Evolutionary conservation across 257 asterid genomes (phyloP).

Genomic region (Solanum microdontum): DNA sequence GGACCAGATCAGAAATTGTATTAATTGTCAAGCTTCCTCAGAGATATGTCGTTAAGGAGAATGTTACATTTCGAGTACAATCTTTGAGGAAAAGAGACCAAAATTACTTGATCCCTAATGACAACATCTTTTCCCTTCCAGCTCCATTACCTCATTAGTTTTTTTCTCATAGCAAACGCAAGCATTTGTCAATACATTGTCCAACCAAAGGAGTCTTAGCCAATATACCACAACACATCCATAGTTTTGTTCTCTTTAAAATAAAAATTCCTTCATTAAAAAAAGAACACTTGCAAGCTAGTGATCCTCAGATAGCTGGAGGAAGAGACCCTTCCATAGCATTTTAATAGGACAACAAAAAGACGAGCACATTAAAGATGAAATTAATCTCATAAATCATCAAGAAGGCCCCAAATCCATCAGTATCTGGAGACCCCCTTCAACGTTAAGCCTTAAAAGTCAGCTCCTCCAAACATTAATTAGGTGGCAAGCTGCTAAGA

Average conservation of each 20-base stretch:
- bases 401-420: not conserved
- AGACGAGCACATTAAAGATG: not conserved
- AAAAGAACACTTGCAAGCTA: not conserved
- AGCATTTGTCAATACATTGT: not conserved
- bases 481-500: not conserved
- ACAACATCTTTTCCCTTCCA: not conserved
- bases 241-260: not conserved
- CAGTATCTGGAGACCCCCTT: not conserved
- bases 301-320: not conserved
- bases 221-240: not conserved
- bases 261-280: not conserved
- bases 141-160: not conserved
- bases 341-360: not conserved
- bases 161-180: not conserved
- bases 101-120: not conserved
- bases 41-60: not conserved
- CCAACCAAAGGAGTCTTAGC: not conserved
- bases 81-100: not conserved
- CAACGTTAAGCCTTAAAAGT: not conserved
- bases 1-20: not conserved
- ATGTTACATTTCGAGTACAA: not conserved
- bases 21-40: not conserved
- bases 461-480: not conserved
- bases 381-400: not conserved
- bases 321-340: not conserved